Percentiles rank a stretch among this genome's conserved stretches.
Evolutionary conservation across 805 yeast species (phyloP).

Genomic region (Saccharomycopsis javanensis): DNA sequence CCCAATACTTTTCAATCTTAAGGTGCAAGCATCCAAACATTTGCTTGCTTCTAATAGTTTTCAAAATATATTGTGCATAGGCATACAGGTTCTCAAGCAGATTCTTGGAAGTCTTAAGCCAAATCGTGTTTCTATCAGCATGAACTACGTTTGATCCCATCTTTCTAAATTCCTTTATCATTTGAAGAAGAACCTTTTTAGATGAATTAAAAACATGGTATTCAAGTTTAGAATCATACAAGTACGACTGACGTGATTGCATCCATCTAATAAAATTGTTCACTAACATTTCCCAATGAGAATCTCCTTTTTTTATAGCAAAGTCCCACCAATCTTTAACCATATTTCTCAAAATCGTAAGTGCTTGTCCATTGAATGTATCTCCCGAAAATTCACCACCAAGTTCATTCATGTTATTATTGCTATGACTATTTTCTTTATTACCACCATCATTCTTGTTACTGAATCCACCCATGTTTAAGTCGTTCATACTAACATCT

Average conservation of each 20-base stretch:
- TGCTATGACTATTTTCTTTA: slow-evolving; percentile 16
- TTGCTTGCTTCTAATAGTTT: slow-evolving; percentile 70
- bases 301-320: slow-evolving; percentile 43
- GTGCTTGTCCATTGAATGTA: slow-evolving; percentile 68
- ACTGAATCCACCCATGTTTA: slow-evolving; percentile 1
- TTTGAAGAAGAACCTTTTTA: slow-evolving; percentile 69
- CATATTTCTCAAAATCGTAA: slow-evolving; percentile 58
- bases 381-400: slow-evolving; percentile 59
- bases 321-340: slow-evolving; percentile 92
- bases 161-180: slow-evolving; percentile 47
- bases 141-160: slow-evolving; percentile 73
- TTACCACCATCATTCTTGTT: slow-evolving; percentile 21
- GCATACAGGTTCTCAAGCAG: slow-evolving; percentile 85
- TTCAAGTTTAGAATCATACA: slow-evolving; percentile 71
- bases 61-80: slow-evolving; percentile 73
- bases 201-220: slow-evolving; percentile 85
- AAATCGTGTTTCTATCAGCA: slow-evolving; percentile 68
- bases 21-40: slow-evolving; percentile 76
- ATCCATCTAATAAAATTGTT: slow-evolving; percentile 65
- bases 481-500: slow-evolving; percentile 28
- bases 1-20: slow-evolving; percentile 75
- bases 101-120: slow-evolving; percentile 64
- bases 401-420: slow-evolving; percentile 18
- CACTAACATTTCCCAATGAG: slow-evolving; percentile 43
- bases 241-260: slow-evolving; percentile 56